Base-by-base conservation (phyloP, 2,329 filamentous ascomycete genomes). In the Calonectria montana region DNA sequence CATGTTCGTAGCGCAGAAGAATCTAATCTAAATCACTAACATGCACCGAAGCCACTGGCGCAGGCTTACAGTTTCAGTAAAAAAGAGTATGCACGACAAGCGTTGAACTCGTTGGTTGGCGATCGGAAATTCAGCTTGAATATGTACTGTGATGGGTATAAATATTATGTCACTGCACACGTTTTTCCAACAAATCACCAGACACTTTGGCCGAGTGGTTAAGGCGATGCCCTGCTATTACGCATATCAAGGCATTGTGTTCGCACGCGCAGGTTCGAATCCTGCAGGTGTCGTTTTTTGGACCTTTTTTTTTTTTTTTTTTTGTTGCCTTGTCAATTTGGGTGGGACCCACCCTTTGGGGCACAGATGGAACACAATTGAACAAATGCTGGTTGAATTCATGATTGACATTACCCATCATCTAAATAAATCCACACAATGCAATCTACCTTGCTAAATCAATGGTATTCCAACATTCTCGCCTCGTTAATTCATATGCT, bases 141-240 rank as follows among this genome's bases (percentile, higher is more conserved):
- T n/a, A n/a, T n/a, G n/a, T n/a, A n/a, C 29, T 9, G 9, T 31
- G 5, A 31, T 31, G 4, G 29, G 9, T 31, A 31, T 35, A 35
- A 8, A 35, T 35, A 35, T 35, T 6, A 12, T 10, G 2, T 7
- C 12, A 35, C 2, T 7, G 31, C 12, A 2, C 5, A 1, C 10
- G 10, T 3, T 1, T 10, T 12, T 5, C 13, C 3, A 47, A 23
- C 2, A 12, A 10, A 7, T 10, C 4, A 45, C 8, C 41, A 62
- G 57, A 62, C 57, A 62, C 57, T 62, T 62, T 62, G 57, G 57
- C 57, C 57, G 57, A 62, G 57, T 62, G 57, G 57, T 62, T 62
- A 62, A 62, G 57, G 57, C 57, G 57, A 62, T 62, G 57, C 57
- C 57, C 57, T 62, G 57, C 57, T 62, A 62, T 62, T 27, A 45